phyloP scores from a whole-genome alignment of 139 green algal species.

The Diplosphaera chodatii region DNA sequence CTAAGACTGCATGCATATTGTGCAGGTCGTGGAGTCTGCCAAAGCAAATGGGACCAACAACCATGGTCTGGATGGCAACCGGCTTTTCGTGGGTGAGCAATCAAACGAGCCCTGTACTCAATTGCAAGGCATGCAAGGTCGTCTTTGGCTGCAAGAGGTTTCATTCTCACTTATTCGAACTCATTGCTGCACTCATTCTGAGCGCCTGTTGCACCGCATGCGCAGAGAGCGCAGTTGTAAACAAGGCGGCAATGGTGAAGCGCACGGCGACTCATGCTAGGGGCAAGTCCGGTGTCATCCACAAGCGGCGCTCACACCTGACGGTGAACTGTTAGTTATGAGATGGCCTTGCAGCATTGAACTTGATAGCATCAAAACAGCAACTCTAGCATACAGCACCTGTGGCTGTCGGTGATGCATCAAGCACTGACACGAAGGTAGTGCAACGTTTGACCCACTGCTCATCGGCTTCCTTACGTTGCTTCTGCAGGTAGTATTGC shows the following conservation, averaged over 20 bases:
- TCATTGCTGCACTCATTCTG: too few relatives aligned
- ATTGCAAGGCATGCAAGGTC: too few relatives aligned
- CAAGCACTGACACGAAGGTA: too few relatives aligned
- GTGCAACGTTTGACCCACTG: too few relatives aligned
- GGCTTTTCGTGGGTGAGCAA: conserved; percentile 1
- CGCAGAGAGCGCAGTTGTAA: not conserved
- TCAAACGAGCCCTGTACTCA: too few relatives aligned
- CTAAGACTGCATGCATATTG: not conserved
- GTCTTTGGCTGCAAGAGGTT: too few relatives aligned
- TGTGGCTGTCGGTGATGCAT: too few relatives aligned
- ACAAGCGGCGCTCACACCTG: not conserved
- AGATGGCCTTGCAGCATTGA: too few relatives aligned
- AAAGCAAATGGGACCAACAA: conserved; percentile 7
- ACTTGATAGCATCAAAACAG: too few relatives aligned
- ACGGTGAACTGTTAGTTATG: not conserved
- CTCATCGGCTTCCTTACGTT: too few relatives aligned
- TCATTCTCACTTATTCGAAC: too few relatives aligned
- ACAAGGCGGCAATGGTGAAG: not conserved
- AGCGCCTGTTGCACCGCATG: not conserved
- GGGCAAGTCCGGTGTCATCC: not conserved
- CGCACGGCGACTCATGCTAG: not conserved
- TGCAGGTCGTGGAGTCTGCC: conserved; percentile 4
- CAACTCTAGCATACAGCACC: too few relatives aligned
- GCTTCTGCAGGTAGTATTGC: not conserved
- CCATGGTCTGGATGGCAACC: not conserved